Evolutionary conservation across 345 rosid species (phyloP), one percentile per base, ranked within the genome.

Genomic region (Populus simonii): DNA sequence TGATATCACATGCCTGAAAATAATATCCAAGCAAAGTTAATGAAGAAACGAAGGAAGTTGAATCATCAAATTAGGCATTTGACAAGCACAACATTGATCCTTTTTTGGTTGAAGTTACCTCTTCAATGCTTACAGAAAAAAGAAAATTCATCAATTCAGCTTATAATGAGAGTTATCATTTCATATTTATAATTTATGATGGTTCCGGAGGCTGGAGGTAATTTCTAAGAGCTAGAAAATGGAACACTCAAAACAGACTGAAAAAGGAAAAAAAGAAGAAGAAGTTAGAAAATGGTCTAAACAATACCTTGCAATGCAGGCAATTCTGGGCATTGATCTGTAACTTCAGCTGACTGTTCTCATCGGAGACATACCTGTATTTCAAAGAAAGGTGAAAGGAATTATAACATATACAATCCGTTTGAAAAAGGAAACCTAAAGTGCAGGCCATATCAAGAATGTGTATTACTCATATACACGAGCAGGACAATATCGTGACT

Each of bases 311-410:
- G 92, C 98, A 95, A 78, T 93, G 98, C 70, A 95, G 78, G 85
- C 98, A 95, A 86, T 92, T 95, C 81, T 93, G 97, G 76, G 99
- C 97, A 80, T 92, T 93, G 83, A 94, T 92, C 82, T 94, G 98
- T 79, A 94, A 81, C 86, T 93, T 95, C 70, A 85, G 85, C 78
- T 86, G 81, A 76, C 87, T 87, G 71, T 85, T 81, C 75, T 90
- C 97, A 86, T 92, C 89, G 13, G 94, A 87, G n/a, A 87, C 87
- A 36, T 95, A 93, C 82, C 99, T 95, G 78, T 76, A 72, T 53
- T 41, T 74, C 61, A 71, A 73, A 70, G 51, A 27, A 77, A 63
- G 33, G 80, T 67, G 39, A 80, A 61, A 78, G 39, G 29, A 38
- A 47, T 45, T 43, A 33, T 33, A 55, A 71, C 16, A 76, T 49